Conservation (phyloP, 441 rosid genomes). For the Breynia disticha region DNA sequence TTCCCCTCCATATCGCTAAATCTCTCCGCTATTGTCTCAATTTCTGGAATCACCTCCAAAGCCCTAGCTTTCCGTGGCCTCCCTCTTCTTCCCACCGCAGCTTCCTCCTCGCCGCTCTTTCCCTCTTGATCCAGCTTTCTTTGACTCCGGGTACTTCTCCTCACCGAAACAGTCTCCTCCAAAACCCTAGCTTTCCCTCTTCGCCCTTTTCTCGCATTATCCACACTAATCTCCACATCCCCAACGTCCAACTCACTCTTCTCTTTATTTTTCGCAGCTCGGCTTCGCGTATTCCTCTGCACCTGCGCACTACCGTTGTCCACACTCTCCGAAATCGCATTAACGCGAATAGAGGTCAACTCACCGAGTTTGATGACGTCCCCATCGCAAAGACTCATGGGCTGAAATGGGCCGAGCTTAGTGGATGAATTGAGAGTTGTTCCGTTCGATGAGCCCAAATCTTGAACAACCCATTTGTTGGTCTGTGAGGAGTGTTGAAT, state of each 20-base stretch:
- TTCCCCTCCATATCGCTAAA: slow-evolving; percentile 14
- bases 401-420: slow-evolving; percentile 22
- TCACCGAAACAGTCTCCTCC: neutral
- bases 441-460: slow-evolving; percentile 77
- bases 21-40: neutral
- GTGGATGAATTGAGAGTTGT: slow-evolving; percentile 38
- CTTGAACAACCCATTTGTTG: slow-evolving; percentile 53
- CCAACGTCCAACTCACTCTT: neutral
- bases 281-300: slow-evolving; percentile 24
- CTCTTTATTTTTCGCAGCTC: slow-evolving; percentile 10
- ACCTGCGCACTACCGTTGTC: slow-evolving; percentile 15
- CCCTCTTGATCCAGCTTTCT: slow-evolving; percentile 4
- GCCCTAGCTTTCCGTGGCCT: slow-evolving; percentile 20
- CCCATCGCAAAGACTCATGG: slow-evolving; percentile 34
- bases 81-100: slow-evolving; percentile 14
- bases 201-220: slow-evolving; percentile 2
- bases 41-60: slow-evolving; percentile 9
- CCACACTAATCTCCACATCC: no score
- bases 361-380: slow-evolving; percentile 55
- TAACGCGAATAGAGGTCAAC: slow-evolving; percentile 37
- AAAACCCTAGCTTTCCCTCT: neutral
- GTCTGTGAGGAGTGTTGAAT: slow-evolving; percentile 32
- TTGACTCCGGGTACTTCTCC: neutral
- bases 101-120: slow-evolving; percentile 18
- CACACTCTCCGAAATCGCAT: slow-evolving; percentile 4